Evolutionary conservation across 2,329 filamentous ascomycete species (phyloP).

Genomic region (Cladophialophora bantiana): DNA sequence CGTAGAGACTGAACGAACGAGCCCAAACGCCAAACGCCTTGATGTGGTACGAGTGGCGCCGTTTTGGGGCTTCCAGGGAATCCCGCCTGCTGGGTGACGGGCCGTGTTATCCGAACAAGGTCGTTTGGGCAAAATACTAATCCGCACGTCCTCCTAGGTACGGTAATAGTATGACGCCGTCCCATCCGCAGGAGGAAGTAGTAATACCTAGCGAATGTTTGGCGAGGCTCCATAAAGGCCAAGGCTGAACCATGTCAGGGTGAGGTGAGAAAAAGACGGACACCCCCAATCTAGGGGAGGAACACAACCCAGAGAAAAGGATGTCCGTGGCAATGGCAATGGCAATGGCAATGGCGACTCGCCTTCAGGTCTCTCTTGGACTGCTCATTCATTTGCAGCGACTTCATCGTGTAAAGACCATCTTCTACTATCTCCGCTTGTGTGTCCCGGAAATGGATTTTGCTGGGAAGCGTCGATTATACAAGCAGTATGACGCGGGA

Average conservation of each 20-base stretch:
- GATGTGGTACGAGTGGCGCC: too few relatives aligned
- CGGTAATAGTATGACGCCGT: too few relatives aligned
- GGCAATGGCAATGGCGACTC: too few relatives aligned
- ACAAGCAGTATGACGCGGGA: neutral
- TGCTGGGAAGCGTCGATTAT: neutral
- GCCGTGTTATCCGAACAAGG: neutral
- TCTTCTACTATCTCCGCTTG: neutral
- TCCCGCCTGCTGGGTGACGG: neutral
- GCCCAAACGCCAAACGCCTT: too few relatives aligned
- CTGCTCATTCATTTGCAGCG: neutral
- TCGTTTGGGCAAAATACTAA: too few relatives aligned
- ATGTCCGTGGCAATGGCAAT: too few relatives aligned
- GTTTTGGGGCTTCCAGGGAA: neutral
- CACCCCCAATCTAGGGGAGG: too few relatives aligned
- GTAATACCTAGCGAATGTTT: neutral
- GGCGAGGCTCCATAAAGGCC: conserved; percentile 6
- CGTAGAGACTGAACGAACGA: too few relatives aligned
- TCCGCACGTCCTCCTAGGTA: too few relatives aligned
- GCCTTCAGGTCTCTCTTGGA: neutral
- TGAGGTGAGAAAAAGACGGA: too few relatives aligned
- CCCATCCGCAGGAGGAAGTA: neutral
- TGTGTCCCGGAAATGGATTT: neutral
- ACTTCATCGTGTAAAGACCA: neutral
- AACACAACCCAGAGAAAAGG: too few relatives aligned
- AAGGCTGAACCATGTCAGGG: conserved; percentile 6